These are phyloP conservation scores for Vitis hybrid DNA, from an alignment of 177 flowering plant species.

Conservation along the genomic window DNA sequence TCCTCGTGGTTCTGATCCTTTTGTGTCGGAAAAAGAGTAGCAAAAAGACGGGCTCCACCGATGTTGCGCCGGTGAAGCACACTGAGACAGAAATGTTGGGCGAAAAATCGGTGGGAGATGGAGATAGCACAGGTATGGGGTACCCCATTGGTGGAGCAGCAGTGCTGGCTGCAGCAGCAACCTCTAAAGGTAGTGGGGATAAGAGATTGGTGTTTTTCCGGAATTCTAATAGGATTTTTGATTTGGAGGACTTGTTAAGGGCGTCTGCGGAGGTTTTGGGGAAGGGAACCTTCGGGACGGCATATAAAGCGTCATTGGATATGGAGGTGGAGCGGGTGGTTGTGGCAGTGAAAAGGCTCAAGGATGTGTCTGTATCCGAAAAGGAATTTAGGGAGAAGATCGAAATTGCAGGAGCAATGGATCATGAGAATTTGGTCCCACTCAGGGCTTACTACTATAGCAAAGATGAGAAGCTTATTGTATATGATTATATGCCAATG, in stretches of 20 bases:
- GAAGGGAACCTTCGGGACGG: constrained; percentile 87
- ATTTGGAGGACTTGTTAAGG: constrained; percentile 78
- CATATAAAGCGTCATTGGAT: constrained; percentile 85
- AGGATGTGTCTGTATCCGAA: constrained; percentile 62
- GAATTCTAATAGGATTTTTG: constrained; percentile 40
- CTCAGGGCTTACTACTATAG: constrained; percentile 74
- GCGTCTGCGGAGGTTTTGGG: constrained; percentile 97
- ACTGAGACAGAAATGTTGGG: constrained; percentile 28
- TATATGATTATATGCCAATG: constrained; percentile 81
- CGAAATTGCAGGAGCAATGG: constrained; percentile 59
- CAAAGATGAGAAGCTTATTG: constrained; percentile 79
- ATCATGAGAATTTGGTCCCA: constrained; percentile 70
- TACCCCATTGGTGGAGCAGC: constrained; percentile 3
- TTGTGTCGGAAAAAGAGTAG: constrained; percentile 46
- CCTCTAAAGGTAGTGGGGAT: constrained; percentile 20
- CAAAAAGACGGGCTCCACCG: constrained; percentile 25
- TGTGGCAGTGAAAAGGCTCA: constrained; percentile 89
- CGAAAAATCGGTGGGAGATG: constrained; percentile 27
- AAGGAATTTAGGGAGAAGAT: constrained; percentile 73
- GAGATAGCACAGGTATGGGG: constrained; percentile 15
- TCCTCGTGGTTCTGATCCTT: constrained; percentile 43
- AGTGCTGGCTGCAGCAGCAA: constrained; percentile 9
- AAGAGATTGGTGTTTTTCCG: constrained; percentile 67
- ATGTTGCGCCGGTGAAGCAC: constrained; percentile 30
- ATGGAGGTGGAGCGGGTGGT: constrained; percentile 45